Evolutionary conservation across 306 rosid species (phyloP), one percentile per base, ranked within the genome.

Genomic region (Begonia fuchsioides): DNA sequence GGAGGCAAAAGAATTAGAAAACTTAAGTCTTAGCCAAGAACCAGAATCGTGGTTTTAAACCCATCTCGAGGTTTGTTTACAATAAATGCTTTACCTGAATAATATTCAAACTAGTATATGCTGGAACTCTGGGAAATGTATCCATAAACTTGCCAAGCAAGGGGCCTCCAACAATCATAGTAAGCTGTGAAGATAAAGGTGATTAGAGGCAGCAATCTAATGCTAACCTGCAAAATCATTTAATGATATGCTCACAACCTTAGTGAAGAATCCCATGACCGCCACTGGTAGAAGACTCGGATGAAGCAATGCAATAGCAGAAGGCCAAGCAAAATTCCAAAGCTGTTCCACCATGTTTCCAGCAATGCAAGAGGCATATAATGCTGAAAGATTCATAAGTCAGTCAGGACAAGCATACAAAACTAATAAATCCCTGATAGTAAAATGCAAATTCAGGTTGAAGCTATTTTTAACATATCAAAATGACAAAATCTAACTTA

Each of bases 311-410:
- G 96, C 98, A 51, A 92, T 86, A 49, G 98, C 85, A 53, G 96
- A 82, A 69, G 98, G 98, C 98, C 96, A 92, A 53, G 98, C 94
- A 45, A 92, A 92, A 76, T 68, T 82, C 98, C 98, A 92, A 65
- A 86, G 79, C 59, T 92, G 98, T 67, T 92, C 98, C 53, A 92
- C 98, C 40, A 79, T 58, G 73, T 92, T 92, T 44, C 93, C 94
- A 72, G 88, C 83, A 14, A 85, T 55, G 61, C 98, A 90, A 56
- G 93, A 72, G 55, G 78, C 83, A 64, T 90, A 85, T 55, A 90
- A 66, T 71, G 87, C 98, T 90, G 92, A 69, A 77, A 76, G 55
- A 14, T 63, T 40, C 32, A 51, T 43, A 44, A 26, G 15, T 38
- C 32, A 39, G 60, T 76, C 63, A 73, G 63, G 60, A 68, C 65